These are phyloP conservation scores for Cyclocybe aegerita DNA, from an alignment of 768 basidiomycete genomes.

Conservation along the genomic window DNA sequence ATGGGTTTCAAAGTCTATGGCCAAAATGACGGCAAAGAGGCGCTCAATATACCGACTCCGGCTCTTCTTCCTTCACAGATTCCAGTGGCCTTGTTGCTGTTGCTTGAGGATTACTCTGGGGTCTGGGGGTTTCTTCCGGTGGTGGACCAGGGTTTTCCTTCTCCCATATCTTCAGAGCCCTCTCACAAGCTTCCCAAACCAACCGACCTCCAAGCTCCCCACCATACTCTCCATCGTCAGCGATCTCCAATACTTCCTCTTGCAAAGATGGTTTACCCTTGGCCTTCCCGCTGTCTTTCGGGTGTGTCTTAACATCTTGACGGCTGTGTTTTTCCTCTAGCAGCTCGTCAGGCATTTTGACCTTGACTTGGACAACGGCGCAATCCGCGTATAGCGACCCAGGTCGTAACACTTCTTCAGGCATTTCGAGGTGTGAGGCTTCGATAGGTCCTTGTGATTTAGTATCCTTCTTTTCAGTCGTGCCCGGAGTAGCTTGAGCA, in stretches of 20 bases:
- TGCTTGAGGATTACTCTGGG: constrained; percentile 1
- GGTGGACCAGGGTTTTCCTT: constrained; percentile 29
- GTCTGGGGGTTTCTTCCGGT: constrained; percentile 8
- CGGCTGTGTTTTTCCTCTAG: constrained; percentile 5
- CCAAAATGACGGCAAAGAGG: no score
- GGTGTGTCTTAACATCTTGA: no score
- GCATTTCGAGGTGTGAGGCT: constrained; percentile 20
- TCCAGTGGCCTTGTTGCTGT: not conserved
- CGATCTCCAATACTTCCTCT: constrained; percentile 37
- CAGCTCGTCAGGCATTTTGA: constrained; percentile 24
- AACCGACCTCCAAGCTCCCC: constrained; percentile 65
- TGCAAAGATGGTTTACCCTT: constrained; percentile 21
- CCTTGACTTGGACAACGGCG: constrained; percentile 52
- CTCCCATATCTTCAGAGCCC: constrained; percentile 67
- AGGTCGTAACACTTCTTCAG: constrained; percentile 71
- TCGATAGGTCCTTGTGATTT: constrained; percentile 10
- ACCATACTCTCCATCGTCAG: constrained; percentile 70
- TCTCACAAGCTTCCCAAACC: constrained; percentile 80
- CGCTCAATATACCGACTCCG: no score
- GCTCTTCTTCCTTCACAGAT: no score
- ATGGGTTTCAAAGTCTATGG: no score
- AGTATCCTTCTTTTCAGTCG: constrained; percentile 5
- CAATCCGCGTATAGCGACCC: constrained; percentile 80
- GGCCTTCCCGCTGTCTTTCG: constrained; percentile 22
- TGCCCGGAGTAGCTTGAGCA: constrained; percentile 21